These are phyloP conservation scores for Talinum fruticosum DNA, from an alignment of 148 eudicot genomes.

Conservation along the genomic window DNA sequence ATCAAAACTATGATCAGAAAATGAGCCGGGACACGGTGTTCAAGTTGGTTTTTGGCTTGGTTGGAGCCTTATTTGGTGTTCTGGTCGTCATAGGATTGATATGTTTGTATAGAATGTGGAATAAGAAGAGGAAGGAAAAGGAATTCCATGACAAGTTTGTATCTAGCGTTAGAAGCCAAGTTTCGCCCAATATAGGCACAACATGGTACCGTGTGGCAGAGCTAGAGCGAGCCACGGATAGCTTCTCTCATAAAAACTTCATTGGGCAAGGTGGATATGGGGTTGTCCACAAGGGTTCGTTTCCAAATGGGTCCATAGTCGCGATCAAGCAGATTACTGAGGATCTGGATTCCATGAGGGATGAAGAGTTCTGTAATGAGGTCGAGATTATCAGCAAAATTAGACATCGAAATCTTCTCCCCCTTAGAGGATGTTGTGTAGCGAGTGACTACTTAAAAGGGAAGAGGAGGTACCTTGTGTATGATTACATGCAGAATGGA, in stretches of 20 bases:
- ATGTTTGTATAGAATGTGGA: slow-evolving; percentile 24
- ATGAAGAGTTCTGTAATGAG: slow-evolving; percentile 58
- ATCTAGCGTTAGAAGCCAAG: slow-evolving; percentile 37
- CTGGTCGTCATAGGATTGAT: slow-evolving; percentile 23
- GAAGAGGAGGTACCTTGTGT: slow-evolving; percentile 49
- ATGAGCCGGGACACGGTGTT: slow-evolving; percentile 8
- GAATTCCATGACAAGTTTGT: slow-evolving; percentile 44
- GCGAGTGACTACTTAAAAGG: slow-evolving; percentile 42
- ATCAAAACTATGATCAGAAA: slow-evolving; percentile 14
- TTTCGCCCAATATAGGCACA: slow-evolving; percentile 49
- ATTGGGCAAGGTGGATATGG: slow-evolving; percentile 67
- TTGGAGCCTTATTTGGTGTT: slow-evolving; percentile 42
- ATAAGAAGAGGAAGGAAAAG: slow-evolving; percentile 33
- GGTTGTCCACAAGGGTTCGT: slow-evolving; percentile 50
- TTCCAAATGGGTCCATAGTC: slow-evolving; percentile 42
- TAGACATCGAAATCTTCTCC: slow-evolving; percentile 59
- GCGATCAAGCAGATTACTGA: slow-evolving; percentile 51
- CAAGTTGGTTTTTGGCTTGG: slow-evolving; percentile 37
- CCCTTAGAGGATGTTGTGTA: slow-evolving; percentile 61
- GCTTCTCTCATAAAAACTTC: slow-evolving; percentile 46
- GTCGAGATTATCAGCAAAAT: slow-evolving; percentile 65
- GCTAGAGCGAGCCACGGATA: slow-evolving; percentile 55
- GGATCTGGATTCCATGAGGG: slow-evolving; percentile 44
- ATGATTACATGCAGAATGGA: slow-evolving; percentile 65
- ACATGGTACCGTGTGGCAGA: slow-evolving; percentile 52